phyloP scores from a whole-genome alignment of 768 basidiomycete genomes.

The Flagelloscypha sp. region DNA sequence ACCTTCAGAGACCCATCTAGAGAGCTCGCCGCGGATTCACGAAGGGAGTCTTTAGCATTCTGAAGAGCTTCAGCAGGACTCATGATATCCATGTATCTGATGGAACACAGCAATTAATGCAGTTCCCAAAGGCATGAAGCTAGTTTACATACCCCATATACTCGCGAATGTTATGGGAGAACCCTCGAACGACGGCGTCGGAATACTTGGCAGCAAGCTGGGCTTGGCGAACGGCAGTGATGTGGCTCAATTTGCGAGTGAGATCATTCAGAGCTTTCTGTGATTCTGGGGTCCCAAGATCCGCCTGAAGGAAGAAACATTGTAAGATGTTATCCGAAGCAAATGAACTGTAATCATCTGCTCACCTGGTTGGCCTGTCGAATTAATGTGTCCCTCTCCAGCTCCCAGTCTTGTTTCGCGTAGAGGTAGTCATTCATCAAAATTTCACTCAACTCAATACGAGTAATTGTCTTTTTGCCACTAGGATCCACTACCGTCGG shows the following conservation, averaged over 20 bases:
- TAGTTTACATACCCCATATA: slow-evolving; percentile 21
- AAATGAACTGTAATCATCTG: too few relatives aligned
- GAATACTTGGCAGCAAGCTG: slow-evolving; percentile 20
- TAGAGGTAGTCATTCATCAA: slow-evolving; percentile 21
- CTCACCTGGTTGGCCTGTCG: slow-evolving; percentile 10
- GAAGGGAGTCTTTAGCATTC: slow-evolving; percentile 19
- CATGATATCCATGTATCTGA: background rate
- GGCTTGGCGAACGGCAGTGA: slow-evolving; percentile 16
- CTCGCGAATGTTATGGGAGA: slow-evolving; percentile 18
- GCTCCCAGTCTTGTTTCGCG: slow-evolving; percentile 21
- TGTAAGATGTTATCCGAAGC: too few relatives aligned
- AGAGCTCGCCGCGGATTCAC: slow-evolving; percentile 19
- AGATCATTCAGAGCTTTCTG: slow-evolving; percentile 14
- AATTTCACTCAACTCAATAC: slow-evolving; percentile 19
- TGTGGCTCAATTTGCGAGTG: slow-evolving; percentile 18
- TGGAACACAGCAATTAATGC: too few relatives aligned
- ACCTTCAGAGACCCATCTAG: slow-evolving; percentile 18
- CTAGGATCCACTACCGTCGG: too few relatives aligned
- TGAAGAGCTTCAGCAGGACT: slow-evolving; percentile 3
- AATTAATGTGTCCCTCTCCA: slow-evolving; percentile 19
- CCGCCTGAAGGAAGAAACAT: too few relatives aligned
- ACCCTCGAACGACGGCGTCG: slow-evolving; percentile 22
- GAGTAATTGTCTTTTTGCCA: slow-evolving; percentile 17
- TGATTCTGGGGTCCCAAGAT: slow-evolving; percentile 1
- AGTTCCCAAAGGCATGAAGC: too few relatives aligned